These are phyloP conservation scores for Mycena sanguinolenta DNA, from an alignment of 768 basidiomycete genomes.

Conservation along the genomic window DNA sequence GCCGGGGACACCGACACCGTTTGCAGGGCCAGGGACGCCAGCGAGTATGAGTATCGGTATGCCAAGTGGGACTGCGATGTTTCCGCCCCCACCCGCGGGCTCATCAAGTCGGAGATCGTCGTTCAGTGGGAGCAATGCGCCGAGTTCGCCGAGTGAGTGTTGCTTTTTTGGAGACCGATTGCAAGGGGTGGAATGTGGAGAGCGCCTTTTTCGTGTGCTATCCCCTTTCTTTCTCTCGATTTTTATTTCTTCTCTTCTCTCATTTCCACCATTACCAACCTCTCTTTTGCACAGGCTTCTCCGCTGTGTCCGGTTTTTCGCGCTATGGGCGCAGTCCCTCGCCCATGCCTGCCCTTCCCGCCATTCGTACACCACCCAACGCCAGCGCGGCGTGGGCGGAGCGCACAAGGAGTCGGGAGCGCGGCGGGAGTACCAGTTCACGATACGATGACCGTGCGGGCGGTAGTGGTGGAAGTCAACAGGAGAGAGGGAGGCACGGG, in stretches of 20 bases:
- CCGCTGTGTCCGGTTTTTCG: conserved; percentile 58
- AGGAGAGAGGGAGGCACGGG: not conserved
- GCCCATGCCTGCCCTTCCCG: conserved; percentile 93
- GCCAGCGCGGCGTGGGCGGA: conserved; percentile 31
- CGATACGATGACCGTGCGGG: not conserved
- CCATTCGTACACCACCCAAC: conserved; percentile 80
- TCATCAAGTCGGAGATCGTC: conserved; percentile 71
- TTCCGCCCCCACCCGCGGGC: conserved; percentile 73
- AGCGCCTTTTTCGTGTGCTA: too few relatives aligned
- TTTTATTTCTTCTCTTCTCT: not conserved
- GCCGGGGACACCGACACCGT: not conserved
- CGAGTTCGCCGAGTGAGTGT: conserved; percentile 67
- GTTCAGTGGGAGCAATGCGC: conserved; percentile 87
- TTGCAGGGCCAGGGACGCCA: conserved; percentile 31
- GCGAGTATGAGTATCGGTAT: not conserved
- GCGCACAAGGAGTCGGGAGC: conserved; percentile 19
- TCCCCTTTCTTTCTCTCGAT: not conserved
- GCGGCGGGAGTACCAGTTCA: not conserved
- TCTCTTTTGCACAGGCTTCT: conserved; percentile 41
- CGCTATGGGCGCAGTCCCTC: conserved; percentile 86
- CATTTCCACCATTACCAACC: conserved; percentile 11
- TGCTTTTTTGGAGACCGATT: too few relatives aligned
- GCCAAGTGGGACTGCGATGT: conserved; percentile 50
- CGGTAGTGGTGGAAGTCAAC: not conserved
- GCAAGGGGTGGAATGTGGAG: too few relatives aligned